Percentiles rank a stretch among this genome's conserved stretches.
Evolutionary conservation across 192 early-diverging fungal genomes (phyloP).

Genomic region (Dissophora ornata): DNA sequence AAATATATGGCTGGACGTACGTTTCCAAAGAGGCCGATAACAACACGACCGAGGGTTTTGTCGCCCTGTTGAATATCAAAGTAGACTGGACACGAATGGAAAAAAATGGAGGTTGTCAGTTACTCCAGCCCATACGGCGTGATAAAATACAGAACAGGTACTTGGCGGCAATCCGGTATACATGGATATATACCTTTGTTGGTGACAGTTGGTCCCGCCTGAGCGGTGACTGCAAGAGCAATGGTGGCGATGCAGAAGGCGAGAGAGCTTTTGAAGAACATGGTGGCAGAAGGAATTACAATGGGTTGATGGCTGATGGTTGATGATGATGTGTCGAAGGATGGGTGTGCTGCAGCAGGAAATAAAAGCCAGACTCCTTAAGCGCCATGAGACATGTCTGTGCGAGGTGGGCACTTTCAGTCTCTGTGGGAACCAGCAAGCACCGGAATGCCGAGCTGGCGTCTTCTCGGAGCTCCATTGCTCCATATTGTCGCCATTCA

Average conservation of each 20-base stretch:
- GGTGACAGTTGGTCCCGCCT: constrained; percentile 70
- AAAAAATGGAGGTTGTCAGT: background rate
- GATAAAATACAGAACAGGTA: background rate
- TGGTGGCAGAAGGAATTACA: too few species aligned
- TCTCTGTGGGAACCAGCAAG: too few species aligned
- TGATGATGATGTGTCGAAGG: too few species aligned
- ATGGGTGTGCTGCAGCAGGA: too few species aligned
- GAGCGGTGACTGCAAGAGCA: constrained; percentile 29
- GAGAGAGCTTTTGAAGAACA: constrained; percentile 40
- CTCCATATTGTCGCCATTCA: too few species aligned
- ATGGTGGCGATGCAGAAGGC: constrained; percentile 22
- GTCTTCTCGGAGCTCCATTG: too few species aligned
- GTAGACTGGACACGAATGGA: constrained; percentile 66
- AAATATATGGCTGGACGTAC: constrained; percentile 55
- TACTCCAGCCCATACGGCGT: too few species aligned
- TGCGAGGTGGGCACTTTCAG: too few species aligned
- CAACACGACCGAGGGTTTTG: constrained; percentile 73
- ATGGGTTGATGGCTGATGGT: too few species aligned
- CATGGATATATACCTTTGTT: constrained; percentile 69
- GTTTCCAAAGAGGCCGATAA: constrained; percentile 81
- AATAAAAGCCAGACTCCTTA: too few species aligned
- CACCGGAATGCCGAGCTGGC: too few species aligned
- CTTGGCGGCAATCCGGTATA: background rate
- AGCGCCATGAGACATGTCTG: too few species aligned
- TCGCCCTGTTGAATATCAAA: constrained; percentile 89